Conservation (phyloP, 1,284 basidiomycete species). For the Papiliotrema laurentii region DNA sequence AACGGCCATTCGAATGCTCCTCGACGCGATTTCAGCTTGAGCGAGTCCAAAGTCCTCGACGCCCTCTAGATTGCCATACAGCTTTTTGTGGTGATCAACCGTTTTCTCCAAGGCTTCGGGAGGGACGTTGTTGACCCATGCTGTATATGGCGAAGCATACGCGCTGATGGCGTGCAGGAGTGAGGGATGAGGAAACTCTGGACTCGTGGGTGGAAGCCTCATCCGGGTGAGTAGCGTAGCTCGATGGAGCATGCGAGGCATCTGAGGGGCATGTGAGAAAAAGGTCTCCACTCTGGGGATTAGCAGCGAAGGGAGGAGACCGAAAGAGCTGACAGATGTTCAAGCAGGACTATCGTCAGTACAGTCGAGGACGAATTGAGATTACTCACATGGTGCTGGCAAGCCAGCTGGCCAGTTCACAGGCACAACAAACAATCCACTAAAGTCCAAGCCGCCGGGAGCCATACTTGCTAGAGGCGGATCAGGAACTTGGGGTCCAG, state of each 20-base stretch:
- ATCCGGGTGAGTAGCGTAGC: constrained; percentile 43
- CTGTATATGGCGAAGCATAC: constrained; percentile 43
- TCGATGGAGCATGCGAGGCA: constrained; percentile 44
- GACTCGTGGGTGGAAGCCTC: constrained; percentile 45
- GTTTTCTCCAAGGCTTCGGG: constrained; percentile 27
- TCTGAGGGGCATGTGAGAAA: constrained; percentile 41
- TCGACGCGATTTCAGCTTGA: constrained; percentile 32
- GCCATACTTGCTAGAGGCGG: neutral
- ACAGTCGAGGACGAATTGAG: neutral
- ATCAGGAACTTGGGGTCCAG: neutral
- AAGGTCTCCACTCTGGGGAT: constrained; percentile 39
- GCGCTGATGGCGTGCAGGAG: constrained; percentile 51
- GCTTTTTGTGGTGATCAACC: constrained; percentile 16
- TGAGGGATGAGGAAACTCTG: constrained; percentile 47
- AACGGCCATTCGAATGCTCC: constrained; percentile 23
- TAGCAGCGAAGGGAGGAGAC: neutral
- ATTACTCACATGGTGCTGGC: constrained; percentile 33
- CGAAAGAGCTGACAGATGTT: constrained; percentile 28
- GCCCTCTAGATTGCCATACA: constrained; percentile 24
- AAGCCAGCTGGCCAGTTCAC: constrained; percentile 39
- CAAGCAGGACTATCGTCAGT: constrained; percentile 29
- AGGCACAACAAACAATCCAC: constrained; percentile 32
- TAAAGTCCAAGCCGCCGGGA: constrained; percentile 15
- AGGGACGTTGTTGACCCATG: constrained; percentile 32
- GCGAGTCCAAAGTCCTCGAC: constrained; percentile 39